Percentiles rank a stretch among this genome's conserved stretches.
Evolutionary conservation across 768 basidiomycete genomes (phyloP).

Genomic region (Mycena crocata): DNA sequence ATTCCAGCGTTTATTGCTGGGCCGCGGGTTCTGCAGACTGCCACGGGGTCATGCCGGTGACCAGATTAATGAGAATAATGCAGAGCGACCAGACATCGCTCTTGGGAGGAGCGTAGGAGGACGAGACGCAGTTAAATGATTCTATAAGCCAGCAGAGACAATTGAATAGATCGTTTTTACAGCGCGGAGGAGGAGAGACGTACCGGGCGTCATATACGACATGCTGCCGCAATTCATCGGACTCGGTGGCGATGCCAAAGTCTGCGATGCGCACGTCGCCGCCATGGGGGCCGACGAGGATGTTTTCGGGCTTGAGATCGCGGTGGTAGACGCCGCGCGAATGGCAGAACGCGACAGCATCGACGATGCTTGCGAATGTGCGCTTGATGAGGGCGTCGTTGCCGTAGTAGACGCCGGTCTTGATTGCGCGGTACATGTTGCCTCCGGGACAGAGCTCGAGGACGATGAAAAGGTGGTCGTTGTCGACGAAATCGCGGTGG

Average conservation of each 20-base stretch:
- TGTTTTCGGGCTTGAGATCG: conserved; percentile 52
- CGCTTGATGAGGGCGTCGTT: conserved; percentile 60
- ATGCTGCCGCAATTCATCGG: conserved; percentile 48
- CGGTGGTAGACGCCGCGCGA: conserved; percentile 60
- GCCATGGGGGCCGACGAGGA: conserved; percentile 63
- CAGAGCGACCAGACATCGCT: conserved; percentile 53
- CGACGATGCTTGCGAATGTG: conserved; percentile 65
- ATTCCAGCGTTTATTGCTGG: conserved; percentile 8
- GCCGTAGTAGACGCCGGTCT: conserved; percentile 50
- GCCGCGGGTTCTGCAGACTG: conserved; percentile 51
- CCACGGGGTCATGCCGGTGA: conserved; percentile 67
- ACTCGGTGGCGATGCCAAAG: conserved; percentile 59
- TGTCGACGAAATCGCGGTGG: conserved; percentile 60
- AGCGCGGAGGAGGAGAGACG: background rate
- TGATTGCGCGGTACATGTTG: conserved; percentile 63
- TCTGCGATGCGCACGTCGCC: conserved; percentile 59
- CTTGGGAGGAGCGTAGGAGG: conserved; percentile 39
- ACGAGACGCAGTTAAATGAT: conserved; percentile 12
- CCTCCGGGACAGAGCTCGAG: conserved; percentile 50
- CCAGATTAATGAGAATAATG: conserved; percentile 67
- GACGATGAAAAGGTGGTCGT: conserved; percentile 60
- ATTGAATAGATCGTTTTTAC: too few relatives aligned
- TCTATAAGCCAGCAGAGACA: too few relatives aligned
- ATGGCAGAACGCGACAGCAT: conserved; percentile 68
- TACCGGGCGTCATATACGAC: conserved; percentile 49